A percentile compares a stretch with the other conserved stretches of the same genome.
Evolutionary conservation across 495 filamentous ascomycete species (phyloP).

Genomic region (Talaromyces borbonicus): DNA sequence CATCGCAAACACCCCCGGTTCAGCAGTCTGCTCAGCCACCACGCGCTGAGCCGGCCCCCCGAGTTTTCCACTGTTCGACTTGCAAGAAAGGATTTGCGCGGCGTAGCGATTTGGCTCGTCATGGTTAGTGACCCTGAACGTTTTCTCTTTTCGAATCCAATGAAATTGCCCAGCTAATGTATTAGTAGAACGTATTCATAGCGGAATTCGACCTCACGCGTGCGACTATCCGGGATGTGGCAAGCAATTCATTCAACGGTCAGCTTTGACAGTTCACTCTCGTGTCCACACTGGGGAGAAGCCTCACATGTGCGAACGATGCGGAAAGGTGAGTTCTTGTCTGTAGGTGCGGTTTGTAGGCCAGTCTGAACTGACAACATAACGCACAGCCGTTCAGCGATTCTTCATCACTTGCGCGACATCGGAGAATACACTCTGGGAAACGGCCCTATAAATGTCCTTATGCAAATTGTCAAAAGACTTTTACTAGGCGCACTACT

Average conservation of each 20-base stretch:
- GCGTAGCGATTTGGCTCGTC: conserved; percentile 86
- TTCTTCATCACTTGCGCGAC: conserved; percentile 87
- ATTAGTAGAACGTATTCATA: conserved; percentile 81
- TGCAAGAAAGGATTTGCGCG: conserved; percentile 91
- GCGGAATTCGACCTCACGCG: conserved; percentile 80
- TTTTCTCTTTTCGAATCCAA: no score
- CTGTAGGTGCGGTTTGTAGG: no score
- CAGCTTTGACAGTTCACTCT: conserved; percentile 91
- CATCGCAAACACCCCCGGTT: conserved; percentile 26
- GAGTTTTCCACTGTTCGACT: conserved; percentile 83
- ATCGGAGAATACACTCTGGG: conserved; percentile 90
- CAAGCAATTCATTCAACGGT: conserved; percentile 96
- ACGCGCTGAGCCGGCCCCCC: conserved; percentile 48
- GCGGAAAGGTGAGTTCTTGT: conserved; percentile 74
- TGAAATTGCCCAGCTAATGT: background rate
- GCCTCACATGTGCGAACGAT: conserved; percentile 94
- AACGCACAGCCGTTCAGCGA: conserved; percentile 99
- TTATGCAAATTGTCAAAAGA: conserved; percentile 96
- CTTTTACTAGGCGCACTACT: conserved; percentile 91
- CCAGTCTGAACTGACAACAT: no score
- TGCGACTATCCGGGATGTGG: conserved; percentile 84
- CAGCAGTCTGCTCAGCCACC: conserved; percentile 5
- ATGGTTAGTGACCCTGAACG: conserved; percentile 53
- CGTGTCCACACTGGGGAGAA: conserved; percentile 97
- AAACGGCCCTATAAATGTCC: conserved; percentile 97